phyloP scores from a whole-genome alignment of 1,284 basidiomycete species.

The Moesziomyces globuligerus region DNA sequence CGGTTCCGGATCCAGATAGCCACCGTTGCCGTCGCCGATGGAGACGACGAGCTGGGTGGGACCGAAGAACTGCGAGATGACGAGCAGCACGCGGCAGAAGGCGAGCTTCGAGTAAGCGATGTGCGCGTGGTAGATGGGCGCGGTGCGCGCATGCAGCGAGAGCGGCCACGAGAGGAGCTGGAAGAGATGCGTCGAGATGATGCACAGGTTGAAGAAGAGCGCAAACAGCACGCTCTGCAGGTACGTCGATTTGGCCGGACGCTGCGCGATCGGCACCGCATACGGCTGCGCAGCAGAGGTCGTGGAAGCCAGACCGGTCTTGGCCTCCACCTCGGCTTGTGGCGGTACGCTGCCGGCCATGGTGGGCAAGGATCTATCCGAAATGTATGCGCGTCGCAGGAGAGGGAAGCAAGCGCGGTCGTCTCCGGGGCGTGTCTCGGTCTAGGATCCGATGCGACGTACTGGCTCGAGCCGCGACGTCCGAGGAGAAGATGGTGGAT shows the following conservation, averaged over 20 bases:
- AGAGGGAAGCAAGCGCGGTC: no score
- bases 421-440: no score
- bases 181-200: slow-evolving; percentile 41
- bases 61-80: slow-evolving; percentile 58
- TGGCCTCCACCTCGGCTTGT: slow-evolving; percentile 18
- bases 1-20: slow-evolving; percentile 43
- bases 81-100: slow-evolving; percentile 41
- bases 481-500: no score
- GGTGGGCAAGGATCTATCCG: background rate
- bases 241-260: slow-evolving; percentile 19
- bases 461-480: no score
- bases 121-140: slow-evolving; percentile 28
- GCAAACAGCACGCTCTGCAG: slow-evolving; percentile 49
- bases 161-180: slow-evolving; percentile 53
- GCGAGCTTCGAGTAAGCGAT: slow-evolving; percentile 54
- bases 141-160: slow-evolving; percentile 28
- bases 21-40: slow-evolving; percentile 51
- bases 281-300: slow-evolving; percentile 15
- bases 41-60: slow-evolving; percentile 55
- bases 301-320: slow-evolving; percentile 31
- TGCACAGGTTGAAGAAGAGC: slow-evolving; percentile 53
- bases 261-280: slow-evolving; percentile 44
- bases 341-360: slow-evolving; percentile 3
- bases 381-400: no score
- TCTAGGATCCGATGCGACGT: no score